These are phyloP conservation scores for Massariosphaeria phaeospora DNA, from an alignment of 495 filamentous ascomycete genomes.

Conservation along the genomic window DNA sequence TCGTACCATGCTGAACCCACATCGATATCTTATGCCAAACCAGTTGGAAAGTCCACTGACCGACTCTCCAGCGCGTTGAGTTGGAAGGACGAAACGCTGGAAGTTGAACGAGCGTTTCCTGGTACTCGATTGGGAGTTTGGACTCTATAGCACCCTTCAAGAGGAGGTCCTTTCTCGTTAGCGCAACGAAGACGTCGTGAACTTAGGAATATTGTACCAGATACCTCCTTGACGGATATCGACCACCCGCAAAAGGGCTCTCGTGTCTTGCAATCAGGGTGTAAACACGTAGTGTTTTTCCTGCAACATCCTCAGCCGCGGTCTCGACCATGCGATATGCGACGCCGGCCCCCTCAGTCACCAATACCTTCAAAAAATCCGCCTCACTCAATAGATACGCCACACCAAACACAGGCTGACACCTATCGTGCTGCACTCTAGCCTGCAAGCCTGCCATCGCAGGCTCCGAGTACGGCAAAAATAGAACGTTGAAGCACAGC, in stretches of 20 bases:
- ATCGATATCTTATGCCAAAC: constrained; percentile 10
- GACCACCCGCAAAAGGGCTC: not conserved
- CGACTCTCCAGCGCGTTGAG: not conserved
- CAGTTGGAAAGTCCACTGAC: constrained; percentile 6
- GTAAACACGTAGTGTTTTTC: not conserved
- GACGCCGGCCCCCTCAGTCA: constrained; percentile 12
- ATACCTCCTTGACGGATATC: not conserved
- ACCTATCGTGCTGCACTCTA: too few species aligned
- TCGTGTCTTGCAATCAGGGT: not conserved
- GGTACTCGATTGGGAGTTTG: constrained; percentile 4
- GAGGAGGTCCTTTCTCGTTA: not conserved
- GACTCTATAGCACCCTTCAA: not conserved
- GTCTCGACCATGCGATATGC: not conserved
- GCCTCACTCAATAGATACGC: constrained; percentile 5
- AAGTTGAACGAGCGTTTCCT: not conserved
- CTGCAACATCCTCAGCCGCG: not conserved
- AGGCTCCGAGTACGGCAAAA: constrained; percentile 18
- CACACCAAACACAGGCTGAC: constrained; percentile 5
- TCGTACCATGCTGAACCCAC: constrained; percentile 1
- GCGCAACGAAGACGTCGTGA: not conserved
- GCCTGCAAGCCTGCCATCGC: constrained; percentile 12
- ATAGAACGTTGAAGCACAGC: constrained; percentile 15
- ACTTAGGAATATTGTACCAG: not conserved
- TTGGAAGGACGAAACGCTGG: not conserved
- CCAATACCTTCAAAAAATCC: constrained; percentile 5